Evolutionary conservation across 2,329 filamentous ascomycete species (phyloP), one percentile per base, ranked within the genome.

Genomic region (Aspergillus niger): DNA sequence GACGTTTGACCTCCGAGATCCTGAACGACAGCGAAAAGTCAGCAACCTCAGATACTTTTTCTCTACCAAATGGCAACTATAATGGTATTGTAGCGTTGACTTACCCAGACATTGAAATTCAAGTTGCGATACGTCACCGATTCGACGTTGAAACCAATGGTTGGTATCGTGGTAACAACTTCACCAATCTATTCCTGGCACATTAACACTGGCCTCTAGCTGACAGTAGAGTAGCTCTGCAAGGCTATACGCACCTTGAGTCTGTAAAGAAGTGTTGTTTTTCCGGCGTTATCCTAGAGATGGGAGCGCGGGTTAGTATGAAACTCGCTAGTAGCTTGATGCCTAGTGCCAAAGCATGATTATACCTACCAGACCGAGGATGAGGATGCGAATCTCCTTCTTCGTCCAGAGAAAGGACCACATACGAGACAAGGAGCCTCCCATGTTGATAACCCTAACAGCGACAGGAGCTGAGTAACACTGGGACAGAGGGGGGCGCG

Each of bases 131-230:
- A 99, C 70, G 92, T 95, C 66, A 99, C 95, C 22, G 92, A 97
- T 80, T 99, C 95, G 71, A 99, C 95, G 77, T 99, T 99, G 84
- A 99, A 99, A 63, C 95, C 95, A 77, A 99, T 98, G 57, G 95
- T 99, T 20, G 95, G 95, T 84, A 98, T 98, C 71, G 95, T 99
- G 63, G 95, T 98, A 68, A 99, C 95, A 48, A 99, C 95, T 78
- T 99, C 95, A 75, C 95, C 95, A 74, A 99, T 96, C 92, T 97
- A 75, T 63, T 61, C 24, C 55, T 4, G 41, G 5, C 24, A 8
- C 8, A 38, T 64, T 24, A 64, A 57, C 22, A 55, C 50, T 6
- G 5, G 20, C 11, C 13, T 44, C 10, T 8, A 20, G 30, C 39
- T 15, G 24, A 30, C 15, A 20, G 15, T 28, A 1, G 17, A 24